Percentiles rank a stretch among this genome's conserved stretches.
These are phyloP conservation scores for Berkeleyomyces basicola DNA, from an alignment of 2,329 filamentous ascomycete genomes.

Conservation along the genomic window DNA sequence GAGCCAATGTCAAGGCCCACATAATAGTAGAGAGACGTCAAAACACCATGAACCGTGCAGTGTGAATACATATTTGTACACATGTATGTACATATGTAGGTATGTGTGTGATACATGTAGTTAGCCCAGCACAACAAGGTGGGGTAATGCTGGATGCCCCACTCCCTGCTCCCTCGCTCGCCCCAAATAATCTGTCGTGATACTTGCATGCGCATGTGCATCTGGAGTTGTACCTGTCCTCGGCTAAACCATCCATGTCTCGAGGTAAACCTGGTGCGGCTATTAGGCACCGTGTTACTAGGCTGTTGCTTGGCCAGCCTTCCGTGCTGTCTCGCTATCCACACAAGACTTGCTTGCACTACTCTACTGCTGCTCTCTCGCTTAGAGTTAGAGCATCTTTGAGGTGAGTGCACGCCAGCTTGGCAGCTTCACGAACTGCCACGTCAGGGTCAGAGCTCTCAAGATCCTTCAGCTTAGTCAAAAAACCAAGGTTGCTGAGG, in stretches of 20 bases:
- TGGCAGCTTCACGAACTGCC: slow-evolving; percentile 71
- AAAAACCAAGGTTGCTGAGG: slow-evolving; percentile 55
- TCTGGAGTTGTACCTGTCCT: not conserved
- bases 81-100: too few relatives aligned
- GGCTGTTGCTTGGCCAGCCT: not conserved
- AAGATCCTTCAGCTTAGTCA: slow-evolving; percentile 46
- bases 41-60: not conserved
- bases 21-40: not conserved
- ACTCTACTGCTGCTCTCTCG: not conserved
- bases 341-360: not conserved
- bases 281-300: not conserved
- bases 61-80: too few relatives aligned
- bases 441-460: slow-evolving; percentile 52
- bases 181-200: not conserved
- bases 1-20: not conserved
- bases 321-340: not conserved
- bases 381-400: not conserved
- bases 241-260: not conserved
- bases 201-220: not conserved
- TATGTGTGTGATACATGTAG: too few relatives aligned
- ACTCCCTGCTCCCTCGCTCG: not conserved
- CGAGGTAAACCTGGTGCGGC: not conserved
- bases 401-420: slow-evolving; percentile 36
- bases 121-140: not conserved
- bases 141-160: not conserved